A percentile compares a stretch with the other conserved stretches of the same genome.
Evolutionary conservation across 495 filamentous ascomycete species (phyloP).

Genomic region (Pyronema omphalodes): DNA sequence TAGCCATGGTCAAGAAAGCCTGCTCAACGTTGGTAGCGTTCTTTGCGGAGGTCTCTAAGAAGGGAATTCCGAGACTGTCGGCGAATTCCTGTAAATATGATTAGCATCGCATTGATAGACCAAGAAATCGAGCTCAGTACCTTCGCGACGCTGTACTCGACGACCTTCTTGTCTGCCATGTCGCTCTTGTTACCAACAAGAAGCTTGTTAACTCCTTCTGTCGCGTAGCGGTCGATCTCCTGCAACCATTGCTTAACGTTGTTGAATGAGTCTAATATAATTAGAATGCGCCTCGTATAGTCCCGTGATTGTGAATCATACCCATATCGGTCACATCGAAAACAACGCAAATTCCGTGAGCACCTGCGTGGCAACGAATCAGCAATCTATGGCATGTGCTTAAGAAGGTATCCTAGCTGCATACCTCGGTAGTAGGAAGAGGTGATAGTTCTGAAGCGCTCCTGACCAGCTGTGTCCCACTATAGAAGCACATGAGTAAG

Average conservation of each 20-base stretch:
- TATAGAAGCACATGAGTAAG: conserved; percentile 25
- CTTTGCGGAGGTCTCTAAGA: conserved; percentile 99
- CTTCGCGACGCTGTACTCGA: conserved; percentile 98
- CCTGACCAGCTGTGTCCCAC: conserved; percentile 99
- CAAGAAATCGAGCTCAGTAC: conserved; percentile 28
- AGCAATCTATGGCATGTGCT: neutral
- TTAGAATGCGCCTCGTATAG: neutral
- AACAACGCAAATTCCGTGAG: conserved; percentile 97
- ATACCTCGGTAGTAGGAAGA: conserved; percentile 91
- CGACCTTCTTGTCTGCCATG: conserved; percentile 99
- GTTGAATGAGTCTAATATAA: conserved; percentile 70
- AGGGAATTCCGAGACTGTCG: conserved; percentile 95
- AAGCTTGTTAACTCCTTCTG: conserved; percentile 97
- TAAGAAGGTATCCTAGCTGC: neutral
- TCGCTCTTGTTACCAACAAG: conserved; percentile 99
- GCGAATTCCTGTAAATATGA: conserved; percentile 63
- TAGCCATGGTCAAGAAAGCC: conserved; percentile 98
- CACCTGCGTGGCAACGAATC: conserved; percentile 25
- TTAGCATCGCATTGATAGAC: conserved; percentile 11
- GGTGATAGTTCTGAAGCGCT: conserved; percentile 98
- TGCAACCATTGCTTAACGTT: conserved; percentile 99
- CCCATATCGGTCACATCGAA: conserved; percentile 98
- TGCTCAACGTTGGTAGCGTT: conserved; percentile 99
- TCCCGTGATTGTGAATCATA: neutral
- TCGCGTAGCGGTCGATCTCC: conserved; percentile 97